Evolutionary conservation across 1,284 basidiomycete species (phyloP).

Genomic region (Mycena citricolor): DNA sequence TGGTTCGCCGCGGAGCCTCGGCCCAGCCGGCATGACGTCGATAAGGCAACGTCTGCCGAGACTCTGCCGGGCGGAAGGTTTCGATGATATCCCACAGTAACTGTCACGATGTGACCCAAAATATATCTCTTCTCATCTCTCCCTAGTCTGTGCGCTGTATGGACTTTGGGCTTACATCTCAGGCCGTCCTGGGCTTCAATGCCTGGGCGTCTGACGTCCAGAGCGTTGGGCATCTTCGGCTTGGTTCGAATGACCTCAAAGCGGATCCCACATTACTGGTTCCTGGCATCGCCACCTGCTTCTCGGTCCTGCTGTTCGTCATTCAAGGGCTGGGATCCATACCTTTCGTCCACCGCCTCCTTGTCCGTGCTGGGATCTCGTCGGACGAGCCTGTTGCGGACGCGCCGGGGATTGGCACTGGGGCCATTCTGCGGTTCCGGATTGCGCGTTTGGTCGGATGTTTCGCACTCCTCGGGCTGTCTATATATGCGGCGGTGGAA

Average conservation of each 20-base stretch:
- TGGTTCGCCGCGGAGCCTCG: too few species aligned
- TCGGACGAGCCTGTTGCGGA: background rate
- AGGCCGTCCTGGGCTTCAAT: background rate
- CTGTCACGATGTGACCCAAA: too few species aligned
- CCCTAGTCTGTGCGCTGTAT: too few species aligned
- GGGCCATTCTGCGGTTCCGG: slow-evolving; percentile 2
- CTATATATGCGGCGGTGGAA: slow-evolving; percentile 1
- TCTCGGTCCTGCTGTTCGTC: background rate
- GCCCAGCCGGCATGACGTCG: too few species aligned
- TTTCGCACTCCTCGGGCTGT: slow-evolving; percentile 3
- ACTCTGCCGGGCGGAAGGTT: too few species aligned
- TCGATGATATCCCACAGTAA: too few species aligned
- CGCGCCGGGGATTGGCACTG: slow-evolving; percentile 9
- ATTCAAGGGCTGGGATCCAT: background rate
- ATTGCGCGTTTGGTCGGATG: slow-evolving; percentile 5
- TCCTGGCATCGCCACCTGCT: background rate
- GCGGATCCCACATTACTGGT: background rate
- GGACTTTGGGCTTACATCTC: slow-evolving; percentile 1
- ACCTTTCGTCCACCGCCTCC: background rate
- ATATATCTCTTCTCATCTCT: too few species aligned
- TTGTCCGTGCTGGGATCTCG: background rate
- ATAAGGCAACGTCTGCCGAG: too few species aligned
- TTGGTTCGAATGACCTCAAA: too few species aligned
- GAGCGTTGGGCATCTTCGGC: too few species aligned
- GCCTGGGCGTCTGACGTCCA: background rate